Conservation (phyloP, 2,329 filamentous ascomycete genomes). For the Mycosphaerella sp. region DNA sequence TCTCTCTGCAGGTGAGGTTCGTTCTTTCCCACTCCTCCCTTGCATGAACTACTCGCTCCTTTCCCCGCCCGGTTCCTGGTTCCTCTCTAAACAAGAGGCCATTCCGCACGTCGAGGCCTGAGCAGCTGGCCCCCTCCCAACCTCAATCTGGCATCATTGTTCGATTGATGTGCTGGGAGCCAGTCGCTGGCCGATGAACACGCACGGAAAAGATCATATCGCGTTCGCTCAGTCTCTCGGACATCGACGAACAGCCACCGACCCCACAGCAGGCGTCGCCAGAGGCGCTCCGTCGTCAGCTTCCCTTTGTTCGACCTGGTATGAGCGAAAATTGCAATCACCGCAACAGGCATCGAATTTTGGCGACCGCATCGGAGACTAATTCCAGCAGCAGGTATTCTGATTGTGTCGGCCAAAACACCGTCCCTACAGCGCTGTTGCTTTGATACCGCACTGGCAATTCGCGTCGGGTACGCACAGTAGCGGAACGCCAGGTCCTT, state of each 20-base stretch:
- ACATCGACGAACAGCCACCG: constrained; percentile 21
- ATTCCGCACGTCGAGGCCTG: constrained; percentile 21
- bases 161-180: constrained; percentile 15
- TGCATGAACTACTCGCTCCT: constrained; percentile 22
- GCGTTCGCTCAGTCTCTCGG: constrained; percentile 19
- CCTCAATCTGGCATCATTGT: constrained; percentile 15
- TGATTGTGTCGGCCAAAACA: constrained; percentile 23
- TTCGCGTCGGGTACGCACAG: constrained; percentile 29
- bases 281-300: constrained; percentile 19
- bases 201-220: constrained; percentile 11
- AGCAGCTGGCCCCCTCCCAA: constrained; percentile 17
- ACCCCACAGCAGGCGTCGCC: constrained; percentile 17
- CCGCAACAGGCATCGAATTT: constrained; percentile 15
- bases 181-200: constrained; percentile 13
- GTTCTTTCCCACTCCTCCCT: constrained; percentile 21
- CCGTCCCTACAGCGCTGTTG: constrained; percentile 26
- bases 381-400: constrained; percentile 19
- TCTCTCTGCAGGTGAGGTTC: constrained; percentile 23
- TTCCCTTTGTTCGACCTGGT: constrained; percentile 24
- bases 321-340: constrained; percentile 21
- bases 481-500: constrained; percentile 30
- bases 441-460: constrained; percentile 26
- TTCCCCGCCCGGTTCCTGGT: constrained; percentile 17
- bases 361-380: constrained; percentile 19
- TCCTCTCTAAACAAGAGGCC: constrained; percentile 19